phyloP scores from a whole-genome alignment of 2,329 filamentous ascomycete genomes.

The Pseudonectria buxi region DNA sequence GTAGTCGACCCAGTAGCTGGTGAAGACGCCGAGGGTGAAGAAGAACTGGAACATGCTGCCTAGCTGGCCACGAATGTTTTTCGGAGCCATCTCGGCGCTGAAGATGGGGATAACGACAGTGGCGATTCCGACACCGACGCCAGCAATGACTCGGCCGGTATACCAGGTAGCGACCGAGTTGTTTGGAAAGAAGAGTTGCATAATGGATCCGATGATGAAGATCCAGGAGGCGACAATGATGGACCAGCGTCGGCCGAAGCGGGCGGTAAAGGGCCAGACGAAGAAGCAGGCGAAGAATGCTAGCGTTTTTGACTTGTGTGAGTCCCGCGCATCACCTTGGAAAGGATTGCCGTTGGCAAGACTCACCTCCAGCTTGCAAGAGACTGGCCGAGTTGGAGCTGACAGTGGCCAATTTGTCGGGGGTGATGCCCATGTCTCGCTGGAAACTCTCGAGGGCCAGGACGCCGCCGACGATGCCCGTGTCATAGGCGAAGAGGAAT shows the following conservation, averaged over 20 bases:
- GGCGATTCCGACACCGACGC: slow-evolving; percentile 31
- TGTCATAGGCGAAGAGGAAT: slow-evolving; percentile 37
- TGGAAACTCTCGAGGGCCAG: slow-evolving; percentile 33
- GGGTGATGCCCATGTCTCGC: slow-evolving; percentile 29
- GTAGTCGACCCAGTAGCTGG: slow-evolving; percentile 40
- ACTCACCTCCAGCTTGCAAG: slow-evolving; percentile 33
- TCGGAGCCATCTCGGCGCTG: slow-evolving; percentile 40
- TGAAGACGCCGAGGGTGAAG: slow-evolving; percentile 36
- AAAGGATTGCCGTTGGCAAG: not conserved
- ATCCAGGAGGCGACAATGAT: slow-evolving; percentile 32
- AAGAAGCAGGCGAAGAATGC: slow-evolving; percentile 38
- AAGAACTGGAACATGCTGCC: slow-evolving; percentile 40
- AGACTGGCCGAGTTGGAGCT: slow-evolving; percentile 35
- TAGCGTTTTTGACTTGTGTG: slow-evolving; percentile 7
- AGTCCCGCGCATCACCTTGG: not conserved
- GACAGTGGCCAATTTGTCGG: slow-evolving; percentile 24
- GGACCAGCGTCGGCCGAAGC: slow-evolving; percentile 33
- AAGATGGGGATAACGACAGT: slow-evolving; percentile 41
- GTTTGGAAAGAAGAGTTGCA: slow-evolving; percentile 32
- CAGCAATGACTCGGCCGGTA: slow-evolving; percentile 30
- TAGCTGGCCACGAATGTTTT: slow-evolving; percentile 36
- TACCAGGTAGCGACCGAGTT: slow-evolving; percentile 32
- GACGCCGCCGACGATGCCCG: slow-evolving; percentile 36
- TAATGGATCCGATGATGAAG: slow-evolving; percentile 37
- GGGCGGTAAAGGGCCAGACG: slow-evolving; percentile 36